A percentile compares a stretch with the other conserved stretches of the same genome.
Evolutionary conservation across 176 grass and related monocot genomes (phyloP).

Genomic region (Carex scoparia): DNA sequence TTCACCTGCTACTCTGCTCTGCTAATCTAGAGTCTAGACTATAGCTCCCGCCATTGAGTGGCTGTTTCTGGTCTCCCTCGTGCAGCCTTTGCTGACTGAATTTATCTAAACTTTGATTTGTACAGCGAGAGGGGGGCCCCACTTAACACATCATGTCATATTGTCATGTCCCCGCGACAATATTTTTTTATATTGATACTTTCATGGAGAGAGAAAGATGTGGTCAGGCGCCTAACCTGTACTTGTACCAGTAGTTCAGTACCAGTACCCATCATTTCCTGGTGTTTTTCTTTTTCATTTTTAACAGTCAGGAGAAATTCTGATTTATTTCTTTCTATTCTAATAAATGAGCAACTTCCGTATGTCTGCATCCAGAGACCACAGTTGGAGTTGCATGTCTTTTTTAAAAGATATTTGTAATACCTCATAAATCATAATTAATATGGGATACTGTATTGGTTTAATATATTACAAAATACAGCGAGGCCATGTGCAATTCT

Average conservation of each 20-base stretch:
- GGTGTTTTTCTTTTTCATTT: neutral
- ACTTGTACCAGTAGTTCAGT: neutral
- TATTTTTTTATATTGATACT: neutral
- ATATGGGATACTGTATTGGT: neutral
- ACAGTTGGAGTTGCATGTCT: neutral
- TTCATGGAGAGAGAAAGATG: neutral
- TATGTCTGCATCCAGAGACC: neutral
- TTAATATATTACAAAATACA: neutral
- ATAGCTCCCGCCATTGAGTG: neutral
- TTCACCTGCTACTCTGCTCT: too few relatives aligned
- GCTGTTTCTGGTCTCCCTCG: neutral
- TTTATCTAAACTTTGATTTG: slow-evolving; percentile 24
- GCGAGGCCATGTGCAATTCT: neutral
- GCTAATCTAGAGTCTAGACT: too few relatives aligned
- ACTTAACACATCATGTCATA: slow-evolving; percentile 3
- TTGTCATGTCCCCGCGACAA: slow-evolving; percentile 6
- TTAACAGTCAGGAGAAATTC: neutral
- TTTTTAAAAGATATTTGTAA: neutral
- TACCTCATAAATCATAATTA: too few relatives aligned
- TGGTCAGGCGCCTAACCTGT: neutral
- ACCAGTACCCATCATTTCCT: neutral
- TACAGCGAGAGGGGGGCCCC: neutral
- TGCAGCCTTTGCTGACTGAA: slow-evolving; percentile 29
- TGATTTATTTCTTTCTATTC: neutral
- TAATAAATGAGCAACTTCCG: neutral